Evolutionary conservation across 257 asterid species (phyloP), one percentile per base, ranked within the genome.

Genomic region (Penstemon newberryi): DNA sequence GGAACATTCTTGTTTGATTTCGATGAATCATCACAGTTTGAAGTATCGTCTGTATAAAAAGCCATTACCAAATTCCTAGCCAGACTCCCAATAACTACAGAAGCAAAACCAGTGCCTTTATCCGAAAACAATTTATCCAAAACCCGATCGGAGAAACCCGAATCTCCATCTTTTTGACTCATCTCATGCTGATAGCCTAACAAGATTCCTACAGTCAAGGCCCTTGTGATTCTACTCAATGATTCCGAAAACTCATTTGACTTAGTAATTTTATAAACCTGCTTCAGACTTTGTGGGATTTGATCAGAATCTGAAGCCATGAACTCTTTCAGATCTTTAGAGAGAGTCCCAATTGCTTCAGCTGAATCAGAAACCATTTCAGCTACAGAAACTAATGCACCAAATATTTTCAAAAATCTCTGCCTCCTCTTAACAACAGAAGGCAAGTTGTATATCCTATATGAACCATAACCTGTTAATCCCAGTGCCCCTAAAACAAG

Each of bases 41-140:
- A 6, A 5, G n/a, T 40, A 5, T 12, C 56, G n/a, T 76, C 61
- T 0, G 86, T 65, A 52, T n/a, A 77, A 58, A 78, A 70, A 6
- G 79, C 84, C 88, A 79, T 67, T 33, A 80, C 92, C 71, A 81
- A 61, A 39, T 83, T 86, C 58, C 77, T 84, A 0, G 92, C 88
- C 18, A 88, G 80, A 70, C 92, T 88, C 25, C 97, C 97, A 3
- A 82, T 84, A 53, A 88, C 82, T 1, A 76, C 86, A 7, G 97
- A 88, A 40, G 85, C 88, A 69, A 90, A 88, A 64, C 92, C 94
- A 4, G 86, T 73, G 25, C 97, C 96, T 33, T 85, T 76, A 39
- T 82, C 83, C 0, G 97, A 68, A 53, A 86, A 83, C 63, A 88
- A 18, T 70, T 75, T 84, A 70, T 86, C 85, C 58, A 80, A 38